These are phyloP conservation scores for Smallanthus sonchifolius DNA, from an alignment of 129 eudicot species.

Conservation along the genomic window DNA sequence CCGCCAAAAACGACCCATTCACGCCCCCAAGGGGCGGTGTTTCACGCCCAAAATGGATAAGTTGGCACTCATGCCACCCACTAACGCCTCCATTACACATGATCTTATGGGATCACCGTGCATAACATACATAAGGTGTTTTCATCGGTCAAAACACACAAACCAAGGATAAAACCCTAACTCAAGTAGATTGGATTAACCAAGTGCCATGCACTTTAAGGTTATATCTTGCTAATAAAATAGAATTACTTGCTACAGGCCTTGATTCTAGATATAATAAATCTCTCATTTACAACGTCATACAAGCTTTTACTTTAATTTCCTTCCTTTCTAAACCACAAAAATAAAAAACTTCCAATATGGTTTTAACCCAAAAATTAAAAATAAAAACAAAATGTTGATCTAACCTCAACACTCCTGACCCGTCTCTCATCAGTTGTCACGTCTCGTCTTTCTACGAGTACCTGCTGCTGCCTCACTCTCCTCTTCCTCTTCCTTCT, in stretches of 20 bases:
- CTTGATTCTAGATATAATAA: background rate
- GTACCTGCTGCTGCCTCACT: conserved; percentile 40
- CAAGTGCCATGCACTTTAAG: too few relatives aligned
- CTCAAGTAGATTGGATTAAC: too few relatives aligned
- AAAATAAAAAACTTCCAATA: background rate
- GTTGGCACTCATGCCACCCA: too few relatives aligned
- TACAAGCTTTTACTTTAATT: conserved; percentile 13
- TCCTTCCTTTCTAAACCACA: conserved; percentile 19
- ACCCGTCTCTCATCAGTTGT: conserved; percentile 20
- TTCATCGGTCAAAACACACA: too few relatives aligned
- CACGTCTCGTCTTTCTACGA: conserved; percentile 63
- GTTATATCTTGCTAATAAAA: background rate
- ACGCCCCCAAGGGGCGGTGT: too few relatives aligned
- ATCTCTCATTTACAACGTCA: conserved; percentile 39
- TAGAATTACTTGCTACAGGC: background rate
- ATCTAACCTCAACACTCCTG: background rate
- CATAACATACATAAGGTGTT: too few relatives aligned
- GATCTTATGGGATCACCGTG: too few relatives aligned
- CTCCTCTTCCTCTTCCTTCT: conserved; percentile 40
- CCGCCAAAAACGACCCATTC: too few relatives aligned
- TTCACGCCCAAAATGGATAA: too few relatives aligned
- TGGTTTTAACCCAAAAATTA: conserved; percentile 10
- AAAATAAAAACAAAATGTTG: conserved; percentile 8
- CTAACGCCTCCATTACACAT: too few relatives aligned
- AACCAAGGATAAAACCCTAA: too few relatives aligned